Evolutionary conservation across 2,329 filamentous ascomycete genomes (phyloP).

Genomic region (Alternaria viburni): DNA sequence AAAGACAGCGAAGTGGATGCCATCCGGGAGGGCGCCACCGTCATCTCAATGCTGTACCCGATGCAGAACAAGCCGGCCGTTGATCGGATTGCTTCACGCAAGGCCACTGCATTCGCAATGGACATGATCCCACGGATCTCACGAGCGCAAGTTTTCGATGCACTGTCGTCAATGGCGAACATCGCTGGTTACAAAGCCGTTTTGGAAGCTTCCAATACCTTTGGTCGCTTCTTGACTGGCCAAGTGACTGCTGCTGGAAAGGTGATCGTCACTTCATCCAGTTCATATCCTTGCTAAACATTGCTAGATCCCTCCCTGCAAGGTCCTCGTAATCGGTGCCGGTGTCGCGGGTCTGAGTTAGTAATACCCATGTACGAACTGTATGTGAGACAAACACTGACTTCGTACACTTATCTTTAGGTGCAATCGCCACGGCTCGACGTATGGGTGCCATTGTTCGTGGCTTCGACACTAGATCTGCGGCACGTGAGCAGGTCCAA

Average conservation of each 20-base stretch:
- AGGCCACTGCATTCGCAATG: constrained; percentile 85
- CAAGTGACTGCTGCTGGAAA: constrained; percentile 86
- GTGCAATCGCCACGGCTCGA: constrained; percentile 60
- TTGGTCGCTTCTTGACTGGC: constrained; percentile 85
- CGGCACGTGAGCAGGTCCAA: constrained; percentile 86
- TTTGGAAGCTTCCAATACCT: constrained; percentile 86
- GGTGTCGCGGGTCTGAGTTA: constrained; percentile 67
- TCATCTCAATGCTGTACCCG: constrained; percentile 85
- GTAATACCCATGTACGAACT: no score
- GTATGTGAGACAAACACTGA: no score
- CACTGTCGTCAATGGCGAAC: constrained; percentile 90
- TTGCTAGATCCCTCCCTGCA: constrained; percentile 81
- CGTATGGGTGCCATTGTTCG: constrained; percentile 88
- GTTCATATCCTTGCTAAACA: background rate
- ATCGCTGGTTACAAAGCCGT: constrained; percentile 94
- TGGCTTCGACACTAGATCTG: constrained; percentile 89
- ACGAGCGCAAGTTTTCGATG: constrained; percentile 86
- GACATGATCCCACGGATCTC: constrained; percentile 92
- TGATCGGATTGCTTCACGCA: constrained; percentile 71
- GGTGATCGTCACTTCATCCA: constrained; percentile 6
- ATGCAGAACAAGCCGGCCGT: constrained; percentile 79
- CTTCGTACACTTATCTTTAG: no score
- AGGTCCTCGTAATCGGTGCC: constrained; percentile 87
- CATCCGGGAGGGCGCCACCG: constrained; percentile 71
- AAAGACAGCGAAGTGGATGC: constrained; percentile 69